A percentile compares a stretch with the other conserved stretches of the same genome.
Conservation (phyloP, 2,329 filamentous ascomycete genomes). For the Colletotrichum magnum region DNA sequence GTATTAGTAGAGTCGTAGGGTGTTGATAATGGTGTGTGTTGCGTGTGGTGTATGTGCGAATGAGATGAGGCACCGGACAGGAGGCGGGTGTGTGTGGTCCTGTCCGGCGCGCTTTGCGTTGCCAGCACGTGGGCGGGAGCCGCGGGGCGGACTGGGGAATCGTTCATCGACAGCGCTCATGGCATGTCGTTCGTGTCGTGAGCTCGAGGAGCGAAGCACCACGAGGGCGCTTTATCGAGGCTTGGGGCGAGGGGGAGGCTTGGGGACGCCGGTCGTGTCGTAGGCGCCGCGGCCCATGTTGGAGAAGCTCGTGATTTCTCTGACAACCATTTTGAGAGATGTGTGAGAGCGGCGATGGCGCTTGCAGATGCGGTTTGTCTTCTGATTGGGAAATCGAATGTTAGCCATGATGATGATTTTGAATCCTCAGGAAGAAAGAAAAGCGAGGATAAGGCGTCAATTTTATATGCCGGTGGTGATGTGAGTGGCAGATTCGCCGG, state of each 20-base stretch:
- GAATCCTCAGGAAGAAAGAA: conserved; percentile 21
- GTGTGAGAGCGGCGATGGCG: conserved; percentile 5
- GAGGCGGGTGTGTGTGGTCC: conserved; percentile 30
- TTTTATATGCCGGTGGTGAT: conserved; percentile 46
- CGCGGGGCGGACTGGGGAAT: conserved; percentile 8
- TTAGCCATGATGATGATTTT: conserved; percentile 38
- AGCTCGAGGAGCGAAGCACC: not conserved
- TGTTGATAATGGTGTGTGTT: conserved; percentile 16
- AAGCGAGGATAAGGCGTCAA: conserved; percentile 41
- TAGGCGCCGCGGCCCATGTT: conserved; percentile 68
- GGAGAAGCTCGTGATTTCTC: conserved; percentile 49
- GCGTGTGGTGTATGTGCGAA: conserved; percentile 28
- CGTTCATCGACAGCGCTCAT: conserved; percentile 23
- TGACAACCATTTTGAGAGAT: conserved; percentile 52
- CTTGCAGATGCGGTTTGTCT: not conserved
- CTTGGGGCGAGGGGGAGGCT: conserved; percentile 61
- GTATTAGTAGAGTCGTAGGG: conserved; percentile 35
- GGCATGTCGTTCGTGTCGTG: conserved; percentile 17
- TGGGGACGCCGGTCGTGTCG: conserved; percentile 64
- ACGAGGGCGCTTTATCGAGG: conserved; percentile 49
- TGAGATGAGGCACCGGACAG: conserved; percentile 30
- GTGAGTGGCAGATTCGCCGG: conserved; percentile 41
- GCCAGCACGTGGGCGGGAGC: conserved; percentile 42
- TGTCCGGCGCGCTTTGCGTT: conserved; percentile 37
- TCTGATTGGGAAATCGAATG: conserved; percentile 26